Conservation (phyloP, 2,329 filamentous ascomycete species). For the Nigrospora sphaerica region DNA sequence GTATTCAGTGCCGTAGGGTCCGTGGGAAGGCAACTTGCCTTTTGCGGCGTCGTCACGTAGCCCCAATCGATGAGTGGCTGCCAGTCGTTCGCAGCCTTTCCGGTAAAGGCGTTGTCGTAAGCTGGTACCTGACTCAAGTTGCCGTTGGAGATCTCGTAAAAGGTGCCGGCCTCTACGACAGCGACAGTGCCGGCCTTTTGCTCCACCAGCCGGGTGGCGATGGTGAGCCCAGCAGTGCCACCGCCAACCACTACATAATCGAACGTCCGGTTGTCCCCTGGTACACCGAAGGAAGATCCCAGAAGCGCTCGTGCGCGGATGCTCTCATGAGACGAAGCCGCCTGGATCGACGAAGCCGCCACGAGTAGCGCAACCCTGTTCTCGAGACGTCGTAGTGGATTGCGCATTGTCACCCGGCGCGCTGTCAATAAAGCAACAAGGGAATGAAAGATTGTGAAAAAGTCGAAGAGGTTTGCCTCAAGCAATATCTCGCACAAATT, state of each 20-base stretch:
- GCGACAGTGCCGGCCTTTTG: slow-evolving; percentile 19
- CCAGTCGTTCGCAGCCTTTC: not conserved
- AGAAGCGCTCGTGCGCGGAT: not conserved
- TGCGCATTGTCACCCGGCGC: no score
- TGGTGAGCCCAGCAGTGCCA: slow-evolving; percentile 27
- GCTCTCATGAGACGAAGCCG: no score
- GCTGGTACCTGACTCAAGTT: not conserved
- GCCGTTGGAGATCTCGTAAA: slow-evolving; percentile 21
- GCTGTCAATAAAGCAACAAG: no score
- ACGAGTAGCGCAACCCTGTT: no score
- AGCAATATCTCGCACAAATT: no score
- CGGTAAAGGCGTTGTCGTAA: slow-evolving; percentile 10
- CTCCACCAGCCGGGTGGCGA: slow-evolving; percentile 23
- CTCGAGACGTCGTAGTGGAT: no score
- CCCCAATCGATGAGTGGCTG: slow-evolving; percentile 14
- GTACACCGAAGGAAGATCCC: not conserved
- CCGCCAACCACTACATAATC: slow-evolving; percentile 25
- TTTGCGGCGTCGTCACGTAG: slow-evolving; percentile 13
- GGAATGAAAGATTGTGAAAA: no score
- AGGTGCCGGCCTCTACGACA: slow-evolving; percentile 29
- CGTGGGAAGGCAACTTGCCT: no score
- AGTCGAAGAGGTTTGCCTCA: no score
- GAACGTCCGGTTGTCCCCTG: slow-evolving; percentile 1
- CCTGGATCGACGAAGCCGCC: no score
- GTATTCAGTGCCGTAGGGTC: no score